These are phyloP conservation scores for Xylaria telfairii DNA, from an alignment of 495 filamentous ascomycete genomes.

Conservation along the genomic window DNA sequence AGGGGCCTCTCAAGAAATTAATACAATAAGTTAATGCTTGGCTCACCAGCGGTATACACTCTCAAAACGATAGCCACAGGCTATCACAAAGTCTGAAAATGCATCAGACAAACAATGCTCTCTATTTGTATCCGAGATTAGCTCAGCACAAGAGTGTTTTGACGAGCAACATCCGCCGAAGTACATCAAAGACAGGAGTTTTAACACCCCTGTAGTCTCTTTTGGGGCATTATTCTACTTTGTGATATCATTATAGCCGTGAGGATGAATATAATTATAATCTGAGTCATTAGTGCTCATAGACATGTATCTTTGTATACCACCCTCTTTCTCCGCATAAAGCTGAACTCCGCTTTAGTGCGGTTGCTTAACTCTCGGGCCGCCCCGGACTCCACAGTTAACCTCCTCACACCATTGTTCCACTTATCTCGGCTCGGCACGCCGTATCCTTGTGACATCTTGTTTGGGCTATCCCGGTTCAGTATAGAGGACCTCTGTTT, in stretches of 20 bases:
- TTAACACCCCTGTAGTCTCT: neutral
- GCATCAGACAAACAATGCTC: too few relatives aligned
- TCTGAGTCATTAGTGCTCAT: neutral
- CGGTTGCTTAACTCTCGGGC: neutral
- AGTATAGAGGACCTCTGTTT: neutral
- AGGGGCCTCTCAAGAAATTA: too few relatives aligned
- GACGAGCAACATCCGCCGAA: too few relatives aligned
- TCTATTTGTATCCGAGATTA: too few relatives aligned
- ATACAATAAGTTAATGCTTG: too few relatives aligned
- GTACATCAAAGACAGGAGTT: too few relatives aligned
- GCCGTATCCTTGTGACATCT: neutral
- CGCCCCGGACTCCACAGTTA: neutral
- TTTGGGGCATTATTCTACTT: neutral
- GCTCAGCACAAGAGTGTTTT: too few relatives aligned
- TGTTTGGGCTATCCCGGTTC: neutral
- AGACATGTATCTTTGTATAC: neutral
- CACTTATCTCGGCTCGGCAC: neutral
- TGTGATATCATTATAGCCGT: neutral
- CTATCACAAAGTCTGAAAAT: too few relatives aligned
- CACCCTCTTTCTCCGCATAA: neutral
- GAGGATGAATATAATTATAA: too few relatives aligned
- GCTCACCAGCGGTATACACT: too few relatives aligned
- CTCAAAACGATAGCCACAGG: too few relatives aligned
- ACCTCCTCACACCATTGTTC: neutral
- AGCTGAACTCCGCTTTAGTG: neutral